Percentiles rank a stretch among this genome's conserved stretches.
Evolutionary conservation across 805 yeast genomes (phyloP).

Genomic region (Teunomyces kruisii): DNA sequence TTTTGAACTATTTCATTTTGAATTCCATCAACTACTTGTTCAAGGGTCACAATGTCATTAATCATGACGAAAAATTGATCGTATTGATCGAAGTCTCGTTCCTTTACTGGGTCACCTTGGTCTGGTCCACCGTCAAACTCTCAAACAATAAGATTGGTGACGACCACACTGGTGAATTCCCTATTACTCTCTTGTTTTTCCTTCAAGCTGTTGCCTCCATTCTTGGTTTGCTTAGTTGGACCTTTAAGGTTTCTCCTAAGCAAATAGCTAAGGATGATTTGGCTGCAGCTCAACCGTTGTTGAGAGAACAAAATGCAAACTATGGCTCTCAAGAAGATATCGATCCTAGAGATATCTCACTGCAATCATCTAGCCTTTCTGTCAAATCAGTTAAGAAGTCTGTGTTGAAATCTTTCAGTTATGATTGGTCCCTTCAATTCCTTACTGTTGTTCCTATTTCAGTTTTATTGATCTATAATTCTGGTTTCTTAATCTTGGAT

Average conservation of each 20-base stretch:
- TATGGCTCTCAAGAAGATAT: slow-evolving; percentile 14
- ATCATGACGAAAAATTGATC: slow-evolving; percentile 57
- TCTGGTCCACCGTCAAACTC: slow-evolving; percentile 48
- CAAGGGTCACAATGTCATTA: slow-evolving; percentile 29
- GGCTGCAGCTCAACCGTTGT: slow-evolving; percentile 35
- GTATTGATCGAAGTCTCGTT: slow-evolving; percentile 54
- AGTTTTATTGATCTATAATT: slow-evolving; percentile 51
- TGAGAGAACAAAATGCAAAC: slow-evolving; percentile 11
- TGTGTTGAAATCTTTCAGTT: slow-evolving; percentile 47
- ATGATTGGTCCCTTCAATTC: slow-evolving; percentile 83
- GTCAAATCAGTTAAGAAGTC: slow-evolving; percentile 1
- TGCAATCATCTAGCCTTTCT: slow-evolving; percentile 2
- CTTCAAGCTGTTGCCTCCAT: slow-evolving; percentile 48
- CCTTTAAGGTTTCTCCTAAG: slow-evolving; percentile 20
- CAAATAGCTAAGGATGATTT: slow-evolving; percentile 10
- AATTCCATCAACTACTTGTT: slow-evolving; percentile 41
- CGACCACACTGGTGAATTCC: slow-evolving; percentile 55
- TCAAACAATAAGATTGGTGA: slow-evolving; percentile 40
- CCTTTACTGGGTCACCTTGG: slow-evolving; percentile 55
- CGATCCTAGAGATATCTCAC: slow-evolving; percentile 7
- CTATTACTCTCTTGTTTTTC: slow-evolving; percentile 45
- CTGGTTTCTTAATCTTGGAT: slow-evolving; percentile 56
- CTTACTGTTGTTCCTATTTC: slow-evolving; percentile 65
- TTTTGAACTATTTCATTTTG: slow-evolving; percentile 57
- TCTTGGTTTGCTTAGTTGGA: slow-evolving; percentile 54